Base-by-base conservation (phyloP, 208 protist species). In the Blechomonas ayalai region DNA sequence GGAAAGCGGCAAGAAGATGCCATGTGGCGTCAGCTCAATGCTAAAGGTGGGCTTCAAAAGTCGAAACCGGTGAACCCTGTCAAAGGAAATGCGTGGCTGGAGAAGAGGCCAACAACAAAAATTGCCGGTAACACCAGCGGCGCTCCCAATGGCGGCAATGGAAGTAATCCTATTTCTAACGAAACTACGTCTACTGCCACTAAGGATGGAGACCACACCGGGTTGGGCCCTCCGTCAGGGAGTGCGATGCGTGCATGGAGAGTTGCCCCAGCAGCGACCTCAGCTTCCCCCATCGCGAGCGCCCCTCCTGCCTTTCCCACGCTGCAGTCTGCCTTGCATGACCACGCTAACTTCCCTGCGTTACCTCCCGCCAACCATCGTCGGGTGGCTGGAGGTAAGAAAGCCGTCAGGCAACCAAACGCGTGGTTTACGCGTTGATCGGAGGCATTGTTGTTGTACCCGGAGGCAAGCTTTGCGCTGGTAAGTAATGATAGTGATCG, bases 301-400 rank as follows among this genome's bases (percentile, higher is more conserved):
- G n/a, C n/a, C n/a, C n/a, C n/a, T n/a, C n/a, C n/a, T n/a, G n/a
- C n/a, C n/a, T n/a, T n/a, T n/a, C n/a, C n/a, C n/a, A n/a, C n/a
- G n/a, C n/a, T n/a, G n/a, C n/a, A n/a, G n/a, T n/a, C n/a, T n/a
- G n/a, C n/a, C n/a, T 57, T 48, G 9, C 43, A 60, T 8, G 56
- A 64, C 31, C 67, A 65, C 15, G 65, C 67, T 18, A 34, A 61
- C 29, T 86, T 77, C 33, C 77, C 77, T 1, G 67, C 64, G 20
- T 45, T 86, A 7, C 77, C 55, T 4, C 40, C 55, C 6, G 43
- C 37, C 19, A 38, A 52, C 22, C 8, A 25, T n/a, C 36, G 29
- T 19, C 60, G 13, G 59, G 44, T 12, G 53, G 32, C 23, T 28
- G 12, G 38, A 58, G 7, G n/a, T n/a, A n/a, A n/a, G n/a, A n/a